These are phyloP conservation scores for Suillus lakei DNA, from an alignment of 768 basidiomycete species.

Conservation along the genomic window DNA sequence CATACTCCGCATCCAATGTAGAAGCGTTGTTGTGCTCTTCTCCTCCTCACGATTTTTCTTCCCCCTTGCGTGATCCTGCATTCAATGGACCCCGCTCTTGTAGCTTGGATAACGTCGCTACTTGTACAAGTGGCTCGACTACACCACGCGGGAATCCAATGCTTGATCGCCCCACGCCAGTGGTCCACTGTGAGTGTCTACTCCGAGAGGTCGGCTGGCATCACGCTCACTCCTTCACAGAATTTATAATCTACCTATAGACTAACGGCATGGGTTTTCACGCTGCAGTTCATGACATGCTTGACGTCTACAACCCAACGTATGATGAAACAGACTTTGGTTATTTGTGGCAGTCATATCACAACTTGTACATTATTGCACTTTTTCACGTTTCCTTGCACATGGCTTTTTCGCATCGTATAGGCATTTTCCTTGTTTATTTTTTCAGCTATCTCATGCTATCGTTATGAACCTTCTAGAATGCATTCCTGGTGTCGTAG, in stretches of 20 bases:
- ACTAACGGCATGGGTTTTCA: neutral
- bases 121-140: constrained; percentile 28
- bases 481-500: neutral
- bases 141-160: constrained; percentile 32
- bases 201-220: neutral
- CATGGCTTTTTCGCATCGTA: neutral
- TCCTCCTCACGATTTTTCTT: constrained; percentile 34
- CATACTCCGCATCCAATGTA: constrained; percentile 58
- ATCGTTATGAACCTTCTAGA: neutral
- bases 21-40: constrained; percentile 51
- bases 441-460: neutral
- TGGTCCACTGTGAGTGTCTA: constrained; percentile 10
- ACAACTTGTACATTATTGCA: constrained; percentile 6
- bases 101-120: constrained; percentile 33
- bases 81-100: constrained; percentile 28
- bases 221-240: neutral
- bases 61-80: constrained; percentile 19
- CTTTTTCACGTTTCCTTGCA: neutral
- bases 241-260: constrained; percentile 5
- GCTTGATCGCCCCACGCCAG: constrained; percentile 17
- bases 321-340: neutral
- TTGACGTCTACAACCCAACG: neutral
- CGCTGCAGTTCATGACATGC: neutral
- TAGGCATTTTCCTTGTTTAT: neutral
- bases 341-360: neutral